Percentiles rank a stretch among this genome's conserved stretches.
These are phyloP conservation scores for Xylariaceae sp. DNA, from an alignment of 2,329 filamentous ascomycete species.

Conservation along the genomic window DNA sequence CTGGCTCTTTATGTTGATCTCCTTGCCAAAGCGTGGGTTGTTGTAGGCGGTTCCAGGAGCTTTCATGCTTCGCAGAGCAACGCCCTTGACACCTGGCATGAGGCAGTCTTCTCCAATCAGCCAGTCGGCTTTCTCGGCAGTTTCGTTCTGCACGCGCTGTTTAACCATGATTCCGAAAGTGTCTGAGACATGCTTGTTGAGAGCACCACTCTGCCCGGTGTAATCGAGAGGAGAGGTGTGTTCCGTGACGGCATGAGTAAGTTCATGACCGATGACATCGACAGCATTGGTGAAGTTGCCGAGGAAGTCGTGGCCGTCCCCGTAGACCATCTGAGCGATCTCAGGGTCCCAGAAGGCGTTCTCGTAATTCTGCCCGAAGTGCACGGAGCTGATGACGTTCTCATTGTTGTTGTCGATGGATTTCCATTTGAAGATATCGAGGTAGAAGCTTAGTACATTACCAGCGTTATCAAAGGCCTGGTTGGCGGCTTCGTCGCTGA, in stretches of 20 bases:
- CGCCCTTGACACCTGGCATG: constrained; percentile 56
- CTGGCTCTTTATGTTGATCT: too few relatives aligned
- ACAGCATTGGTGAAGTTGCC: constrained; percentile 58
- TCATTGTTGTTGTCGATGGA: constrained; percentile 59
- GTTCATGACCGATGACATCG: constrained; percentile 64
- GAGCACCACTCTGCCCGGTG: constrained; percentile 57
- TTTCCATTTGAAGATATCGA: constrained; percentile 55
- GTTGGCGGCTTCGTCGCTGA: constrained; percentile 53
- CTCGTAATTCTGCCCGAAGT: constrained; percentile 57
- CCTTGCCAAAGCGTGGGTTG: constrained; percentile 60
- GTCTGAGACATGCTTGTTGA: constrained; percentile 64
- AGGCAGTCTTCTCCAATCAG: constrained; percentile 61
- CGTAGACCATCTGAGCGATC: constrained; percentile 61
- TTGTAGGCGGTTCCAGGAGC: constrained; percentile 59
- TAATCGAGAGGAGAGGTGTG: constrained; percentile 59
- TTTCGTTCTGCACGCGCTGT: constrained; percentile 56
- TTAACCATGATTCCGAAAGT: constrained; percentile 65
- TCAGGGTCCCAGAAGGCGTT: constrained; percentile 63
- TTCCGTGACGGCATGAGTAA: constrained; percentile 62
- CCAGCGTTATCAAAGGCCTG: constrained; percentile 59
- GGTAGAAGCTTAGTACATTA: constrained; percentile 57
- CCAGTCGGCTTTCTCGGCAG: constrained; percentile 58
- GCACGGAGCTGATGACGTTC: constrained; percentile 59
- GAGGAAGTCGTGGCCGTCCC: constrained; percentile 60
- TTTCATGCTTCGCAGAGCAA: constrained; percentile 62